phyloP scores from a whole-genome alignment of 495 filamentous ascomycete genomes.

The Extremus antarcticus region DNA sequence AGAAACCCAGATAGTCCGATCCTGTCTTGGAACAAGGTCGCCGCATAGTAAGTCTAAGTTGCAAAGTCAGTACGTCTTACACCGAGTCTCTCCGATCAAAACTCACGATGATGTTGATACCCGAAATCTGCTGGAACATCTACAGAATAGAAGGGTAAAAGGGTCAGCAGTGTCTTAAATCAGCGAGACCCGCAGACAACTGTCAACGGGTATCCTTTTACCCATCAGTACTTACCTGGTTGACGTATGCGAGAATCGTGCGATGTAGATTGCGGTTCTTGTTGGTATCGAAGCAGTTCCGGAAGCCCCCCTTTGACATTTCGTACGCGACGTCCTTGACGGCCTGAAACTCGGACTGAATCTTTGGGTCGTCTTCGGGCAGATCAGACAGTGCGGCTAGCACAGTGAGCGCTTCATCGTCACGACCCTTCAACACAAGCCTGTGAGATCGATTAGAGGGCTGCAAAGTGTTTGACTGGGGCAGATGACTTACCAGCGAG shows the following conservation, averaged over 20 bases:
- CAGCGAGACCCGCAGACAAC: no score
- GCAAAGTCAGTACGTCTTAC: neutral
- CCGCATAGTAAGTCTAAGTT: conserved; percentile 44
- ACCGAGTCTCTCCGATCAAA: no score
- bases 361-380: conserved; percentile 25
- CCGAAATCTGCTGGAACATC: conserved; percentile 65
- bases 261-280: conserved; percentile 67
- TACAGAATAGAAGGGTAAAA: no score
- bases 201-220: no score
- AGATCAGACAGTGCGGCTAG: conserved; percentile 27
- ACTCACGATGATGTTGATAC: conserved; percentile 50
- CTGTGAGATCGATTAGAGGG: conserved; percentile 22
- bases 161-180: no score
- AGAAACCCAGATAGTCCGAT: conserved; percentile 37
- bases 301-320: conserved; percentile 53
- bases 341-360: conserved; percentile 31
- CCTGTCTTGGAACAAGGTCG: conserved; percentile 48
- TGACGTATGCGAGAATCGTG: conserved; percentile 57
- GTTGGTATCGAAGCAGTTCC: conserved; percentile 61
- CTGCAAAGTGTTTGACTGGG: neutral
- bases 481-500: neutral
- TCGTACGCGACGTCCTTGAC: conserved; percentile 70
- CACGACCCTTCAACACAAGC: conserved; percentile 22
- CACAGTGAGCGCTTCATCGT: conserved; percentile 23
- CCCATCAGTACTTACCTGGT: no score